Evolutionary conservation across 2,329 filamentous ascomycete genomes (phyloP), one percentile per base, ranked within the genome.

Genomic region (Pseudogymnoascus sp.): DNA sequence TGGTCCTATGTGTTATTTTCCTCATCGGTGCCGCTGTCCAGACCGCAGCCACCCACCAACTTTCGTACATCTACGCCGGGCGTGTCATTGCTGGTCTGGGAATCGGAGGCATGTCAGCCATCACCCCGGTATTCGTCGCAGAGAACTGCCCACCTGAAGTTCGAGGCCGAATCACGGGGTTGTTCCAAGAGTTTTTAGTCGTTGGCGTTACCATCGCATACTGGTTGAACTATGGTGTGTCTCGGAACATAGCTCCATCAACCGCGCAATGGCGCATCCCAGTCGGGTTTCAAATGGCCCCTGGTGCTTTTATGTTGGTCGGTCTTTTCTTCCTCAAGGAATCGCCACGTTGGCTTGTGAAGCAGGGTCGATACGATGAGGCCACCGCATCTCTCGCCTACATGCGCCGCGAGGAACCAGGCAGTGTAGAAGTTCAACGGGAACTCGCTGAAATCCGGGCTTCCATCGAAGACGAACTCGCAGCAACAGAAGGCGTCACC

Each of bases 311-410:
- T 64, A 90, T 91, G 70, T 82, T 90, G 69, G 67, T 83, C 62
- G 78, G 91, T 12, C 88, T 84, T 12, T 86, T 89, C 71, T 81
- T 88, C 66, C 82, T 88, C 63, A 79, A 79, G 60, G 88, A 91
- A 71, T 89, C 87, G 0, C 88, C 89, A 0, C 84, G 89, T 16
- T 91, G 82, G 76, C 80, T 91, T 5, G 77, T 90, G 73, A 90
- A 89, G 73, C 75, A 83, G 63, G 84, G 84, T 35, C 79, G 83
- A 25, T 72, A 81, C 6, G 84, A 87, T 63, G 70, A 85, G 69
- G 87, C 86, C 5, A 75, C 80, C 14, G 67, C 73, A 2, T 79
- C 77, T 61, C 79, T 91, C 66, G 76, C 80, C 0, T 77, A 76
- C 19, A 76, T 91, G 16, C 85, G 88, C 41, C 74, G 84, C 25